phyloP scores from a whole-genome alignment of 768 basidiomycete genomes.

The Baorangia bicolor region DNA sequence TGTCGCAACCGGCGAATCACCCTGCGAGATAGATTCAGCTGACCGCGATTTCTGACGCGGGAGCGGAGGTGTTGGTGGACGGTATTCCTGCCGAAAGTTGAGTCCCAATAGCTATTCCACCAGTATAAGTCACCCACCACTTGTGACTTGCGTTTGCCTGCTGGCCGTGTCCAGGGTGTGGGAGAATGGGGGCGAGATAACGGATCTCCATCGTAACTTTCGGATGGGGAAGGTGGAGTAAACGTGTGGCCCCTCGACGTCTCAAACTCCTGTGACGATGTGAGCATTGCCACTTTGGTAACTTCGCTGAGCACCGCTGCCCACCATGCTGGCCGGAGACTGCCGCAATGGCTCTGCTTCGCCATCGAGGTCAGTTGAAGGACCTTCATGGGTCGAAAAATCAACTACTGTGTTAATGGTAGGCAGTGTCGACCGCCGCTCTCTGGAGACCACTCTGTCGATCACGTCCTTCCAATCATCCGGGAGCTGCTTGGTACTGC shows the following conservation, averaged over 20 bases:
- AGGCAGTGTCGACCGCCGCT: constrained; percentile 31
- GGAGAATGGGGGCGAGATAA: constrained; percentile 36
- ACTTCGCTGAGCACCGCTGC: constrained; percentile 29
- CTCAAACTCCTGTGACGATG: constrained; percentile 34
- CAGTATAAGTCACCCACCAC: constrained; percentile 18
- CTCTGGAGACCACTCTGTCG: constrained; percentile 33
- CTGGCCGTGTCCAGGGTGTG: constrained; percentile 33
- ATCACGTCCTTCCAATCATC: constrained; percentile 38
- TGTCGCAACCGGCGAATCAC: constrained; percentile 30
- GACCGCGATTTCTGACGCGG: constrained; percentile 38
- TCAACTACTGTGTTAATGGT: constrained; percentile 35
- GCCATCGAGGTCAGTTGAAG: constrained; percentile 24
- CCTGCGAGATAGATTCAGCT: constrained; percentile 30
- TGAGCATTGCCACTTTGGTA: constrained; percentile 25
- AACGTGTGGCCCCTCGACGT: constrained; percentile 31
- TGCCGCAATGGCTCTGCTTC: constrained; percentile 30
- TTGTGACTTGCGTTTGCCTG: constrained; percentile 27
- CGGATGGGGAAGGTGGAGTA: constrained; percentile 35
- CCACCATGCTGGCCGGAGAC: constrained; percentile 36
- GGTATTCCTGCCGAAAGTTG: constrained; percentile 41
- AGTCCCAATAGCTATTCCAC: neutral
- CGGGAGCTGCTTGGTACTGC: constrained; percentile 25
- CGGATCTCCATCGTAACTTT: constrained; percentile 35
- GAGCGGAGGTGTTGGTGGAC: constrained; percentile 60
- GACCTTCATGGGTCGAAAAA: constrained; percentile 26